Evolutionary conservation across 352 stramenopile genomes (phyloP), one percentile per base, ranked within the genome.

Genomic region (Saprolegnia parasitica): DNA sequence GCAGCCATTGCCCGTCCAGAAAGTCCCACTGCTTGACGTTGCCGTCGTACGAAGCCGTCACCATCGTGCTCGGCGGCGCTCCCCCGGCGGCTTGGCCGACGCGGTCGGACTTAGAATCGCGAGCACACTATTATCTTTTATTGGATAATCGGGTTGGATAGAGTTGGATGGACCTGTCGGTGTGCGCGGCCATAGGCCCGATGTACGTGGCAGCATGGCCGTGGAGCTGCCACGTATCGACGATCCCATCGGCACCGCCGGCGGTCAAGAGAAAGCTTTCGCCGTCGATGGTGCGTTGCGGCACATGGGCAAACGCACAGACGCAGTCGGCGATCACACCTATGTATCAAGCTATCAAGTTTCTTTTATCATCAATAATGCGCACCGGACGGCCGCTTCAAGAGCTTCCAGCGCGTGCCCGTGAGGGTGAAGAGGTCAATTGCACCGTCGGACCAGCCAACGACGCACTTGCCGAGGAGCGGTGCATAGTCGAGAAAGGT

Each of bases 401-500:
- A 46, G 16, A 70, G 26, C 9, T 39, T 24, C 63, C 63, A 70
- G 4, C 63, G 63, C 37, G 49, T 21, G 10, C 63, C 63, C 8
- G 46, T 61, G 46, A 70, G 13, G 13, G 46, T 21, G 49, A 70
- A 70, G n/a, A 70, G 39, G 26, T 70, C 63, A n/a, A 70, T 24
- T 4, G 50, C 63, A 5, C 63, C 63, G 54, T 70, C 63, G 3
- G 63, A 70, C 63, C 63, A 70, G 0, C 63, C 63, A 5, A 70
- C 63, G 26, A 70, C 50, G 54, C 45, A 60, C 26, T 70, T 70
- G 20, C n/a, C 63, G 4, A 70, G 47, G 20, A 61, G 21, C 1
- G 63, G 20, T n/a, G 63, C 62, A 46, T 70, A 70, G 15, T 70
- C 63, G 21, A 70, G 47, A 49, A 70, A 70, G 13, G 42, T 61